Conservation (phyloP, 108 stramenopile species). For the Nannochloropsis granulata region DNA sequence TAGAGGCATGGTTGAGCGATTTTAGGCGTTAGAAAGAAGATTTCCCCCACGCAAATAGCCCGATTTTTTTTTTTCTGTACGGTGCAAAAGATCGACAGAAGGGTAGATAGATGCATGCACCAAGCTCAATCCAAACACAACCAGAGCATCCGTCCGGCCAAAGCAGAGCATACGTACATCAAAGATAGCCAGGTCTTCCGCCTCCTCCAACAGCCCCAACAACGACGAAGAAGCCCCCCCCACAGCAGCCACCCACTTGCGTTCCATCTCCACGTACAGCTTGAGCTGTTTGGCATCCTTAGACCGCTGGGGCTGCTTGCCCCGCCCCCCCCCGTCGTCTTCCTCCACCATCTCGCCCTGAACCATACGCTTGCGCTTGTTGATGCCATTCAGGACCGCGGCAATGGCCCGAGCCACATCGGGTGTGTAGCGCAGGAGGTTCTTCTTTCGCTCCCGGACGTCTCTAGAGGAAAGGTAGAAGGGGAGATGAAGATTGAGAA, state of each 20-base stretch:
- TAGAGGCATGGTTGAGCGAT: background rate
- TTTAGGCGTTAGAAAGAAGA: no score
- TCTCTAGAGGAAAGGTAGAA: no score
- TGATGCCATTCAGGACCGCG: conserved; percentile 18
- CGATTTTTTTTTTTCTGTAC: no score
- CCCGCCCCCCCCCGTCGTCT: no score
- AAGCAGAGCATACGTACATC: background rate
- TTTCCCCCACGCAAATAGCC: no score
- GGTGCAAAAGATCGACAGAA: no score
- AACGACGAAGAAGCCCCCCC: background rate
- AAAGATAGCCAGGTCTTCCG: background rate
- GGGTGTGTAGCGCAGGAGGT: conserved; percentile 21
- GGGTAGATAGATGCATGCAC: background rate
- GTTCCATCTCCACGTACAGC: background rate
- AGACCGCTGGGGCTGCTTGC: no score
- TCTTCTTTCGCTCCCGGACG: background rate
- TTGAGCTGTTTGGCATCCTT: background rate
- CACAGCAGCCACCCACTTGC: background rate
- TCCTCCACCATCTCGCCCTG: background rate
- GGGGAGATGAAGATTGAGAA: background rate
- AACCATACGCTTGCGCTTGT: background rate
- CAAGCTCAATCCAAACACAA: background rate
- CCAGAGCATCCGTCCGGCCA: background rate
- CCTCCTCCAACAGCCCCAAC: background rate
- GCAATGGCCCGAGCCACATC: conserved; percentile 28